A percentile compares a stretch with the other conserved stretches of the same genome.
Conservation (phyloP, 2,329 filamentous ascomycete genomes). For the Nigrospora sphaerica region DNA sequence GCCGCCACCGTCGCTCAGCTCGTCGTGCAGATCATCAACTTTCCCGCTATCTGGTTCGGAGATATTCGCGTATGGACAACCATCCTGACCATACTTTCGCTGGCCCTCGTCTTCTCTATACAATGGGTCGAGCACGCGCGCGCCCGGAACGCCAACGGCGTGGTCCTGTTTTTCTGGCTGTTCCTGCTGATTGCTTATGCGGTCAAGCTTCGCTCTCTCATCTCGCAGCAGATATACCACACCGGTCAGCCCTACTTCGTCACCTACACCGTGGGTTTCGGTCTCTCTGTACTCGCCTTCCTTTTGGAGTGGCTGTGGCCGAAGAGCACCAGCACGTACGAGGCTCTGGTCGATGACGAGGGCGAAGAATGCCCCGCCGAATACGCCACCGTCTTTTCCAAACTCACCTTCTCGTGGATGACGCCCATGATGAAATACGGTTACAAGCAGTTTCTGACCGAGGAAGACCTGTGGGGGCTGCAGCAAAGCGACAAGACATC, state of each 20-base stretch:
- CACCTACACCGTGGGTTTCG: slow-evolving; percentile 65
- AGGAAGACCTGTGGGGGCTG: slow-evolving; percentile 93
- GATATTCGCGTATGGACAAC: slow-evolving; percentile 88
- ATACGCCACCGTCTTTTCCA: slow-evolving; percentile 89
- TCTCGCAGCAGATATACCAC: slow-evolving; percentile 68
- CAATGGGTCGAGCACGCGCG: slow-evolving; percentile 85
- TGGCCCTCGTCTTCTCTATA: slow-evolving; percentile 67
- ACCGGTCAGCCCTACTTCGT: slow-evolving; percentile 68
- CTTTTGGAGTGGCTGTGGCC: slow-evolving; percentile 79
- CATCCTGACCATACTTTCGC: slow-evolving; percentile 61
- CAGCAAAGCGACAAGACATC: slow-evolving; percentile 73
- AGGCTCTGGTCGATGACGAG: slow-evolving; percentile 48
- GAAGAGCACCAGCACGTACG: slow-evolving; percentile 61
- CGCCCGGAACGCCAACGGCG: slow-evolving; percentile 76
- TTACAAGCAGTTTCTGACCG: slow-evolving; percentile 84
- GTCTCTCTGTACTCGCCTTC: slow-evolving; percentile 64
- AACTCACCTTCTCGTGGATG: slow-evolving; percentile 97
- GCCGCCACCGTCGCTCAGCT: slow-evolving; percentile 66
- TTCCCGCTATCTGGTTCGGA: slow-evolving; percentile 62
- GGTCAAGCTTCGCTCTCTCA: slow-evolving; percentile 79
- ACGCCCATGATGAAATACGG: slow-evolving; percentile 95
- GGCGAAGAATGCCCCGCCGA: slow-evolving; percentile 64
- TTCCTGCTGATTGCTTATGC: slow-evolving; percentile 71
- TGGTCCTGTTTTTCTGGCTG: slow-evolving; percentile 89
- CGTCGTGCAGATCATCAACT: slow-evolving; percentile 65